Percentiles rank a stretch among this genome's conserved stretches.
These are phyloP conservation scores for Lactarius deliciosus DNA, from an alignment of 768 basidiomycete species.

Conservation along the genomic window DNA sequence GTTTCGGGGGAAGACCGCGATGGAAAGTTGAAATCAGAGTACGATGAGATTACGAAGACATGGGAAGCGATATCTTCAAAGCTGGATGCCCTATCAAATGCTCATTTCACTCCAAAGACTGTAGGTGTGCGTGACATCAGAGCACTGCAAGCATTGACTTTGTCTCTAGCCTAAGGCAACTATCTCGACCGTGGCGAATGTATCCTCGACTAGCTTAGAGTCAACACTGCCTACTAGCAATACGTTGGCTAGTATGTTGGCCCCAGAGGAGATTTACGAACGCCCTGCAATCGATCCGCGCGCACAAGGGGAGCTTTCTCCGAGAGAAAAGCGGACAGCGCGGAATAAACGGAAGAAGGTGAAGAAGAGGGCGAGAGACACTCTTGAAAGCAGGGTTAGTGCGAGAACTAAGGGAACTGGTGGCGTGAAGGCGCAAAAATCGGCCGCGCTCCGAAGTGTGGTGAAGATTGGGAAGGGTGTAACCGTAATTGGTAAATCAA, in stretches of 20 bases:
- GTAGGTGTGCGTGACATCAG: conserved; percentile 44
- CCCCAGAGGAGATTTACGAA: conserved; percentile 89
- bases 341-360: conserved; percentile 69
- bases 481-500: conserved; percentile 76
- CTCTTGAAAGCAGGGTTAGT: conserved; percentile 62
- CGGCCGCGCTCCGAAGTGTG: conserved; percentile 74
- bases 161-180: conserved; percentile 73
- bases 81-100: conserved; percentile 90
- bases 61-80: conserved; percentile 89
- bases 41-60: conserved; percentile 75
- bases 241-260: conserved; percentile 75
- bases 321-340: conserved; percentile 72
- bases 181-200: conserved; percentile 82
- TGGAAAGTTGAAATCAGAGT: conserved; percentile 84
- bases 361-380: conserved; percentile 65
- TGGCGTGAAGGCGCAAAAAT: conserved; percentile 77
- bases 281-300: conserved; percentile 56
- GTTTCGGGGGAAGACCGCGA: conserved; percentile 72
- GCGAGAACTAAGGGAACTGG: conserved; percentile 53
- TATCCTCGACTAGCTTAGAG: conserved; percentile 80
- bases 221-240: conserved; percentile 86
- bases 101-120: conserved; percentile 92
- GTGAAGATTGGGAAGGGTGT: conserved; percentile 85
- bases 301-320: conserved; percentile 78
- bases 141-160: conserved; percentile 21